Evolutionary conservation across 2,329 filamentous ascomycete genomes (phyloP).

Genomic region (Xylaria sp.): DNA sequence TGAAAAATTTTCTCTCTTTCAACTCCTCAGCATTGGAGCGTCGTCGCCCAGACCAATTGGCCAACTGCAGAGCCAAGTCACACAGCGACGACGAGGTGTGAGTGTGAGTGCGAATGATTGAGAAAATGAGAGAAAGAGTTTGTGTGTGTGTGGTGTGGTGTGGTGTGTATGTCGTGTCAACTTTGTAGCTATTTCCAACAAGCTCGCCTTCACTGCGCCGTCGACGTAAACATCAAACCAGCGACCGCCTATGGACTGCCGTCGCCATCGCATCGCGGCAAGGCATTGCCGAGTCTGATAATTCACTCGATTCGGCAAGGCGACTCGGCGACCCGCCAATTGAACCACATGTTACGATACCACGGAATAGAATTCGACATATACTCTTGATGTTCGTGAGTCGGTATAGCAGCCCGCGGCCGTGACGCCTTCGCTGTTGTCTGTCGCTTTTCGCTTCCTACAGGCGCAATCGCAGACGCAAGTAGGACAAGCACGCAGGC

Average conservation of each 20-base stretch:
- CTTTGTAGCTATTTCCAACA: constrained; percentile 31
- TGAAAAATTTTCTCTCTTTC: constrained; percentile 34
- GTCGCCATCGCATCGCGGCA: constrained; percentile 20
- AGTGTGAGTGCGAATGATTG: background rate
- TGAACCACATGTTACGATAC: constrained; percentile 22
- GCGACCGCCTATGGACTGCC: constrained; percentile 6
- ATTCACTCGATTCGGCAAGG: constrained; percentile 12
- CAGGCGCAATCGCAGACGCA: background rate
- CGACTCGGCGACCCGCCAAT: constrained; percentile 32
- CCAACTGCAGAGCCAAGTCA: constrained; percentile 36
- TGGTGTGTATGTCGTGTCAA: constrained; percentile 34
- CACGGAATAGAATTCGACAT: constrained; percentile 26
- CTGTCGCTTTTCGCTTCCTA: constrained; percentile 25
- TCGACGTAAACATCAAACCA: constrained; percentile 11
- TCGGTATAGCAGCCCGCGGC: constrained; percentile 17
- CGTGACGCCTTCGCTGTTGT: constrained; percentile 18
- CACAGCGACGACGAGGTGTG: constrained; percentile 29
- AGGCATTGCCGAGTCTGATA: constrained; percentile 18
- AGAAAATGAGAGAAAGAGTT: too few species aligned
- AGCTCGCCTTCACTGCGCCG: constrained; percentile 18
- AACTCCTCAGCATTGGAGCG: constrained; percentile 17
- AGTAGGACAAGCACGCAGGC: constrained; percentile 16
- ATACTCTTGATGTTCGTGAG: constrained; percentile 11
- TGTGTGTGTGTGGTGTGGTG: too few species aligned
- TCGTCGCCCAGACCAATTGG: constrained; percentile 34